Evolutionary conservation across 2,329 filamentous ascomycete genomes (phyloP), one percentile per base, ranked within the genome.

Genomic region (Stagonosporopsis rhizophila): DNA sequence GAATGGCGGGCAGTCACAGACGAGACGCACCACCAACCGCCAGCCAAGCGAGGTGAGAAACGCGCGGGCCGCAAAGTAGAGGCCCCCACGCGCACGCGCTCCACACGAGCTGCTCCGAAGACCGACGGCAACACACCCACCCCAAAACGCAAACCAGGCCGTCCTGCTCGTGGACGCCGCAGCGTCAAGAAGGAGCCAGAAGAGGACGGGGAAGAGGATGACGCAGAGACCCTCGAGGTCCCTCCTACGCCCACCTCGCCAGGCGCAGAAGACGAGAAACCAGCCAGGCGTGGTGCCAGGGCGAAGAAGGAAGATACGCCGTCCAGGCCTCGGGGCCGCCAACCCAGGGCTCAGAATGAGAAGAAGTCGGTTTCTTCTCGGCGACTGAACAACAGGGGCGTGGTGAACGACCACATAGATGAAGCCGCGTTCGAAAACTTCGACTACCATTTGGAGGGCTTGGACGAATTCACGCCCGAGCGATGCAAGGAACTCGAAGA

Each of bases 1-100:
- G 93, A 99, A 77, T 99, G 95, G 95, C 91, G 92, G 65, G 86
- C 91, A 52, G 83, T 98, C 35, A 97, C 93, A 73, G 91, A 97
- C 61, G 92, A 97, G 77, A 93, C 91, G 73, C 93, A 96, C 68
- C 92, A 99, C 74, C 95, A 98, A 69, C 95, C 95, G 9, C 95
- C 95, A 0, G 95, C 95, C 6, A 88, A 88, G 69, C 88, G 95
- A 73, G 95, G 96, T 50, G 90, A 95, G 77, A 83, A 89, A 62
- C 86, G 91, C 59, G 45, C 45, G 9, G 46, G 46, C 38, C 53
- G 53, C 6, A 85, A 86, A 61, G 70, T 65, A 40, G 71, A 75
- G 35, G 62, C 68, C 14, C 71, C 72, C 20, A 50, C 69, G 27
- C 68, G 71, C 38, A 72, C 68, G 30, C 72, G 75, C 48, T 68